Percentiles rank a stretch among this genome's conserved stretches.
These are phyloP conservation scores for Davidsoniella eucalypti DNA, from an alignment of 2,329 filamentous ascomycete species.

Conservation along the genomic window DNA sequence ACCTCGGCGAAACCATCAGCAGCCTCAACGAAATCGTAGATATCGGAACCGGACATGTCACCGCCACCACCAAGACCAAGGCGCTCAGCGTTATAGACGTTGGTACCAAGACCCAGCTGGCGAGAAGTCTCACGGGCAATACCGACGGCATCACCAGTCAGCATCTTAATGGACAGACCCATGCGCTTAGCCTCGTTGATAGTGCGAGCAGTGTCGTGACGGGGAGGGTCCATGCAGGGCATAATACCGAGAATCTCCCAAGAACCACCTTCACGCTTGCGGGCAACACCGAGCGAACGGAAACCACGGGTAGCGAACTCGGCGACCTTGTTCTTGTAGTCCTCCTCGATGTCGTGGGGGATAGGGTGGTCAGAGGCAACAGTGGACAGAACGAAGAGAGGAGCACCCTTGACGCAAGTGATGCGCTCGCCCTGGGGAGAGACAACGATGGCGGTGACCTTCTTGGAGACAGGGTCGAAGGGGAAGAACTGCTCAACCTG, in stretches of 20 bases:
- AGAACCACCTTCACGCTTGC: conserved; percentile 62
- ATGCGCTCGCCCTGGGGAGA: conserved; percentile 72
- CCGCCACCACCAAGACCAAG: conserved; percentile 79
- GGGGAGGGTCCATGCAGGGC: conserved; percentile 83
- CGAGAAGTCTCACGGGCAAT: conserved; percentile 85
- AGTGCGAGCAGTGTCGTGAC: conserved; percentile 78
- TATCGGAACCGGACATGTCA: conserved; percentile 85
- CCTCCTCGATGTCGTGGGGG: conserved; percentile 57
- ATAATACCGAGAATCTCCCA: conserved; percentile 94
- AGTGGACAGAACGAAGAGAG: conserved; percentile 72
- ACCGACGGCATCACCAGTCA: conserved; percentile 86
- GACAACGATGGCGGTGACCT: conserved; percentile 70
- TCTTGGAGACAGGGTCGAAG: conserved; percentile 88
- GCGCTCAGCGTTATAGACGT: conserved; percentile 85
- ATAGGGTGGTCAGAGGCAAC: conserved; percentile 75
- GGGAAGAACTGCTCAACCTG: conserved; percentile 71
- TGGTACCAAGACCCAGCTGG: conserved; percentile 80
- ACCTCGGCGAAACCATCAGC: conserved; percentile 91
- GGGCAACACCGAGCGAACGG: conserved; percentile 82
- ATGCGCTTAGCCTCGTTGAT: conserved; percentile 79
- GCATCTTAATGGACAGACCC: conserved; percentile 86
- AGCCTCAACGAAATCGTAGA: conserved; percentile 90
- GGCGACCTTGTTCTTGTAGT: conserved; percentile 83
- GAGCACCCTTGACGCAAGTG: conserved; percentile 80
- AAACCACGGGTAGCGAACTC: conserved; percentile 89